Conservation (phyloP, 2,329 filamentous ascomycete species). For the Penicillium digitatum region DNA sequence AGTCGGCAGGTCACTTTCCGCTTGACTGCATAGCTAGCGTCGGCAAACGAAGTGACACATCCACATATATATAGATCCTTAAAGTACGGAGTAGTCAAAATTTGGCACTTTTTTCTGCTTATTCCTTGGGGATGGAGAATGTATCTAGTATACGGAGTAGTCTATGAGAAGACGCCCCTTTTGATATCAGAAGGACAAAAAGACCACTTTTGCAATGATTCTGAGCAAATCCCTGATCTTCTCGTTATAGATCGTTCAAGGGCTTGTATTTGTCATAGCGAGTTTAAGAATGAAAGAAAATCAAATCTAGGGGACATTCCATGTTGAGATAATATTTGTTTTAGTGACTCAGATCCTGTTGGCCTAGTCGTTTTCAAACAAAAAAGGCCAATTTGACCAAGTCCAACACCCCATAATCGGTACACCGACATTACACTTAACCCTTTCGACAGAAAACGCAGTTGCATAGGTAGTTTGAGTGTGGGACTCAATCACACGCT, state of each 20-base stretch:
- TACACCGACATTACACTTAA: neutral
- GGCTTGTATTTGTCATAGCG: fast-evolving
- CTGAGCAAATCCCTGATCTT: neutral
- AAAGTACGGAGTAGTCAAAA: neutral
- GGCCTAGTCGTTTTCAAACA: neutral
- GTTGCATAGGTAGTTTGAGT: neutral
- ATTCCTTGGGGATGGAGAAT: no score
- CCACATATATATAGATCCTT: neutral
- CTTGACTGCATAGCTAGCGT: neutral
- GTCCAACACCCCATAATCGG: fast-evolving
- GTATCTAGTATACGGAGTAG: neutral
- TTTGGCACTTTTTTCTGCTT: neutral
- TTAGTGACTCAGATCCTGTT: neutral
- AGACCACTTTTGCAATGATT: neutral
- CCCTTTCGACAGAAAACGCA: neutral
- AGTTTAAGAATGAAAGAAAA: no score
- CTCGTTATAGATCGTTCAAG: neutral
- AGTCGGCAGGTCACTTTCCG: neutral
- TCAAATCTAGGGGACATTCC: neutral
- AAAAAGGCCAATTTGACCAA: neutral
- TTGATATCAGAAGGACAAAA: no score
- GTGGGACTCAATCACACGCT: neutral
- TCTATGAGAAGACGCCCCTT: neutral
- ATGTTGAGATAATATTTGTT: neutral
- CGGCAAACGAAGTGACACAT: neutral